Conservation (phyloP, 495 filamentous ascomycete species). For the Amniculicola lignicola region DNA sequence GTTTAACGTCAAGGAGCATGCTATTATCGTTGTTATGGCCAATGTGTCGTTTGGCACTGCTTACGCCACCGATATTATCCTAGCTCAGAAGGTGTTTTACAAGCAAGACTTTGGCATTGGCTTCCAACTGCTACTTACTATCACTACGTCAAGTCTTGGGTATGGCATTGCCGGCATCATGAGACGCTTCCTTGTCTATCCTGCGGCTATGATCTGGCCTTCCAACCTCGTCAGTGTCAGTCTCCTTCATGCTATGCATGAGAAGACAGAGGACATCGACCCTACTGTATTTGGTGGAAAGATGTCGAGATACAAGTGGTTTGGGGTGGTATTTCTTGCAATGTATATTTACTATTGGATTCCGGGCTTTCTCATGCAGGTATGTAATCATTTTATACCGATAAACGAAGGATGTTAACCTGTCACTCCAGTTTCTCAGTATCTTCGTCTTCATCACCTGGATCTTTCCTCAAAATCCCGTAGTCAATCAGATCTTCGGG, state of each 20-base stretch:
- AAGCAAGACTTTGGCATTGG: constrained; percentile 17
- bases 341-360: constrained; percentile 61
- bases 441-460: constrained; percentile 62
- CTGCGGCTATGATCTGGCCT: constrained; percentile 44
- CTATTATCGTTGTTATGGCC: constrained; percentile 73
- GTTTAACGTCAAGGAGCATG: constrained; percentile 80
- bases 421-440: constrained; percentile 50
- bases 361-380: constrained; percentile 52
- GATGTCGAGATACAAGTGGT: constrained; percentile 60
- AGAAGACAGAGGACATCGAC: constrained; percentile 41
- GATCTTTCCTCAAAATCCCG: constrained; percentile 58
- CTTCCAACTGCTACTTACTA: constrained; percentile 18
- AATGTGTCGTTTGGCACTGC: constrained; percentile 59
- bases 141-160: constrained; percentile 19
- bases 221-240: constrained; percentile 35
- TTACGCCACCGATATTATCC: constrained; percentile 66
- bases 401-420: neutral
- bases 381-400: neutral
- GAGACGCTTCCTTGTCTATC: constrained; percentile 31
- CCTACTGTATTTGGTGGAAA: constrained; percentile 52
- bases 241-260: constrained; percentile 48
- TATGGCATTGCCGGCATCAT: constrained; percentile 27
- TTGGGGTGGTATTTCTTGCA: constrained; percentile 50
- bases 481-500: constrained; percentile 70
- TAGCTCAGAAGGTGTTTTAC: constrained; percentile 49